These are phyloP conservation scores for Candida manassasensis DNA, from an alignment of 805 yeast genomes.

Conservation along the genomic window DNA sequence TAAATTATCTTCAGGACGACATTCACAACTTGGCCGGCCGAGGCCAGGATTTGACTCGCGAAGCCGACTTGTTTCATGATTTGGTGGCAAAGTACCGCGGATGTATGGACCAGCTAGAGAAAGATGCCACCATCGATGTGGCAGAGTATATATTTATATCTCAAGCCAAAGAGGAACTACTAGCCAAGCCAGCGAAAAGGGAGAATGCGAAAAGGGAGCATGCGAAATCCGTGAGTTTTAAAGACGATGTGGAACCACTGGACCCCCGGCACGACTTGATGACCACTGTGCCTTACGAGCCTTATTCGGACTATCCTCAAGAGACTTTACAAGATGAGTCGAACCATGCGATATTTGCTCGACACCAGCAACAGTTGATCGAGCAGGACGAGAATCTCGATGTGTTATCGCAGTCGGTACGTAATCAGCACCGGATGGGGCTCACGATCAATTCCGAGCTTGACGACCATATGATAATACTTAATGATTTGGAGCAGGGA, in stretches of 20 bases:
- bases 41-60: constrained; percentile 6
- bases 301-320: constrained; percentile 29
- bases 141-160: constrained; percentile 24
- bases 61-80: constrained; percentile 8
- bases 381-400: constrained; percentile 36
- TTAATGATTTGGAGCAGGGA: constrained; percentile 39
- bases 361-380: constrained; percentile 37
- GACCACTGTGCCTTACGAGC: constrained; percentile 32
- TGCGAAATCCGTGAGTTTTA: constrained; percentile 34
- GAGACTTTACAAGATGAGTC: constrained; percentile 16
- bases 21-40: constrained; percentile 8
- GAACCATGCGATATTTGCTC: constrained; percentile 39
- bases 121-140: constrained; percentile 26
- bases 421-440: constrained; percentile 38
- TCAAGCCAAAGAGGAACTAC: constrained; percentile 6
- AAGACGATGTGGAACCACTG: constrained; percentile 24
- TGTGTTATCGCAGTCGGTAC: constrained; percentile 28
- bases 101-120: constrained; percentile 12
- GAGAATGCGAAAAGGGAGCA: background rate
- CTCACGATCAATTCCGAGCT: constrained; percentile 32
- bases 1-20: constrained; percentile 28
- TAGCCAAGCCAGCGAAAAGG: too few species aligned
- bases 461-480: constrained; percentile 37
- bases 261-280: constrained; percentile 23
- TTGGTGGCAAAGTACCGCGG: constrained; percentile 15